Evolutionary conservation across 2,329 filamentous ascomycete genomes (phyloP), one percentile per base, ranked within the genome.

Genomic region (Claviceps humidiphila): DNA sequence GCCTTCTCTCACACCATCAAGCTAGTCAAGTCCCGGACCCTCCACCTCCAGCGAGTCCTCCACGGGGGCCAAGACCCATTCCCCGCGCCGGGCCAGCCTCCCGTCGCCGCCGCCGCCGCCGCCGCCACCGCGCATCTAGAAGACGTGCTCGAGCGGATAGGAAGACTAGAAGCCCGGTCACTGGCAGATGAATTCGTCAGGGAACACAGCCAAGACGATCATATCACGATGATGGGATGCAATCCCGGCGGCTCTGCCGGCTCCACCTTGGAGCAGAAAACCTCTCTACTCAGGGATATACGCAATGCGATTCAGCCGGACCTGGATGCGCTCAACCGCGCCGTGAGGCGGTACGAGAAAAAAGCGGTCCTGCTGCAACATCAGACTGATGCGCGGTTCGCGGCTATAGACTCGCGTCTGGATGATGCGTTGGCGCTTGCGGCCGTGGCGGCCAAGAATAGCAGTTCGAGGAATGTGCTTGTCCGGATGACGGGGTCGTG

Each of bases 271-370:
- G 72, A 73, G 50, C 67, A 72, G 57, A 65, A 72, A 55, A 64
- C 71, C 5, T 68, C 66, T 3, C 65, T 77, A 40, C 68, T 73
- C 47, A 73, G 71, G 5, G 82, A 87, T 54, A 74, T 87, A 13
- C 78, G 81, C 43, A 80, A 79, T 54, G 71, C 74, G 30, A 73
- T 91, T 11, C 85, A 89, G 58, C 84, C 88, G 0, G 89, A 96
- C 54, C 75, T 97, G 5, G 90, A 96, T 60, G 87, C 89, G 0
- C 72, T 97, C 37, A 93, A 89, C 60, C 83, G 91, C 47, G 90
- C 91, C 4, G 85, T 97, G 45, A 80, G 91, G 20, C 82, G 89
- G 39, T 95, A 95, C 61, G 91, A 97, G 70, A 96, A 95, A 70
- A 87, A 89, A 60, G 82, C 85, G 4, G 84, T 84, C 0, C 73